Conservation (phyloP, 306 rosid genomes). For the Dalbergia oliveri region DNA sequence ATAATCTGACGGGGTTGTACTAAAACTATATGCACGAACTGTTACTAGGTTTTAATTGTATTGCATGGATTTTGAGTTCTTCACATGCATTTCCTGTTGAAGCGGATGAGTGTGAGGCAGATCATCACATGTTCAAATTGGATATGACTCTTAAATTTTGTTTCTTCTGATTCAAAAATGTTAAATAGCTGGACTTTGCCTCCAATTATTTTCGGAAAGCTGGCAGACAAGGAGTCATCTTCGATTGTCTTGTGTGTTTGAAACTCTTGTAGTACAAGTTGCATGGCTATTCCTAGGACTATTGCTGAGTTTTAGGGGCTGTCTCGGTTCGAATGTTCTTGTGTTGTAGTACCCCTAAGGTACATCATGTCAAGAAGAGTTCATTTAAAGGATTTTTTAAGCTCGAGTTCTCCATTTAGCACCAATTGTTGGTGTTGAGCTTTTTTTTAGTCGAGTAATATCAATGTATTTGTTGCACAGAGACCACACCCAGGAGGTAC, state of each 20-base stretch:
- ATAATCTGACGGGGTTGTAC: neutral
- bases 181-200: conserved; percentile 8
- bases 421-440: conserved; percentile 33
- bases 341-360: conserved; percentile 3
- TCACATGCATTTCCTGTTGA: neutral
- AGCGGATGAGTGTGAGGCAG: neutral
- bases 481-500: conserved; percentile 90
- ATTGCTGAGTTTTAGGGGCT: conserved; percentile 33
- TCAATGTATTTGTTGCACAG: conserved; percentile 62
- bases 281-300: conserved; percentile 27
- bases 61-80: conserved; percentile 7
- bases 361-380: conserved; percentile 9
- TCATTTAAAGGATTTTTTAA: conserved; percentile 10
- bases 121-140: conserved; percentile 16
- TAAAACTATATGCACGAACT: conserved; percentile 4
- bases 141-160: conserved; percentile 1
- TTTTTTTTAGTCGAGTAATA: conserved; percentile 40
- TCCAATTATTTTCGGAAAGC: conserved; percentile 28
- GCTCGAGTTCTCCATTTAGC: conserved; percentile 42
- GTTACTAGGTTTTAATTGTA: neutral
- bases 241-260: neutral
- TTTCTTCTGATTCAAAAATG: neutral
- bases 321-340: conserved; percentile 15
- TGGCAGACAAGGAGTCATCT: conserved; percentile 26
- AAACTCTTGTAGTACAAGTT: conserved; percentile 18